Evolutionary conservation across 306 rosid species (phyloP), one percentile per base, ranked within the genome.

Genomic region (Pachyrhizus erosus): DNA sequence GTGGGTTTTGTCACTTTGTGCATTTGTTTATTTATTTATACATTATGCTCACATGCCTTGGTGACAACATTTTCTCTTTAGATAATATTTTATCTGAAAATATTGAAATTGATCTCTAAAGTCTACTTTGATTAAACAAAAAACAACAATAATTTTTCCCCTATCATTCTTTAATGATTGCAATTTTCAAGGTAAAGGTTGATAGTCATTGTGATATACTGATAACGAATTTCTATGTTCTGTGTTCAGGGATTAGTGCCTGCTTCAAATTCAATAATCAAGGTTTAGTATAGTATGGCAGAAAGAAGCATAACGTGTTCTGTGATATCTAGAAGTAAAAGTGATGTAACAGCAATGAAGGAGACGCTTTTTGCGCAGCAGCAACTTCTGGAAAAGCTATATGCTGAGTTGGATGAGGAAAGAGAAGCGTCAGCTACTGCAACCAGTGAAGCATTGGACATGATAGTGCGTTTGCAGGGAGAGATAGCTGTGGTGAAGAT

Each of bases 381-480:
- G 80, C 89, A 79, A 6, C 97, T 93, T 80, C 87, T 96, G 66
- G 96, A 92, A 52, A 88, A 81, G 70, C 92, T 96, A 6, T 93
- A 89, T 17, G 49, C 73, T 8, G 99, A 96, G 29, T 82, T 96
- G 82, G 99, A 96, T 76, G 80, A 93, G 74, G 99, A 96, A 86
- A 88, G 99, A 80, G 99, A 93, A 76, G 93, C 97, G 24, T 91
- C 99, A 1, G 89, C 98, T 13, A 73, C 90, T 0, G 97, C 99
- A 34, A 89, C 96, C 7, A 88, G 89, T 54, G 99, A 96, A 80
- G 94, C 99, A 20, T 52, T 96, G 33, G 92, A 93, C n/a, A 93
- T 96, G 98, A 96, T 96, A 61, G 78, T 93, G 74, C 99, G 98
- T 42, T 70, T 96, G 83, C 99, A 96, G 88, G 98, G 91, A 37